These are phyloP conservation scores for Penicillium sp. DNA, from an alignment of 2,329 filamentous ascomycete species.

Conservation along the genomic window DNA sequence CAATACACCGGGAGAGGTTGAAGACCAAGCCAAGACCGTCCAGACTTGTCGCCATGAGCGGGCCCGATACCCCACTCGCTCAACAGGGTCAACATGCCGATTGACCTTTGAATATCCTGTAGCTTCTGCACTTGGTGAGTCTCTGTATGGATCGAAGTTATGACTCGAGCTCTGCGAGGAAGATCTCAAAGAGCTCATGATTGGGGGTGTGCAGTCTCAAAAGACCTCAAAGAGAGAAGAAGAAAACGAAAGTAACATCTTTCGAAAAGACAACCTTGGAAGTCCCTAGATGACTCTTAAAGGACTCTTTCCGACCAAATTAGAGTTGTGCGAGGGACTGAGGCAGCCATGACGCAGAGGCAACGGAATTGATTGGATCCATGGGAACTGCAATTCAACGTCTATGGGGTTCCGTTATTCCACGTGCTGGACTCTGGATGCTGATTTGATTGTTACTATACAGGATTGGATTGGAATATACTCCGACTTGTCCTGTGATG, in stretches of 20 bases:
- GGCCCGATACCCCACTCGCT: constrained; percentile 15
- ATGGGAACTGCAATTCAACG: neutral
- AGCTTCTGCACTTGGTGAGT: constrained; percentile 9
- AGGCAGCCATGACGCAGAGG: constrained; percentile 13
- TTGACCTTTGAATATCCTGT: neutral
- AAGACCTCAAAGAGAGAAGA: neutral
- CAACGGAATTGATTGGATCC: constrained; percentile 14
- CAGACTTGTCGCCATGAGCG: constrained; percentile 17
- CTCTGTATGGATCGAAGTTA: constrained; percentile 18
- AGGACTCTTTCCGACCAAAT: neutral
- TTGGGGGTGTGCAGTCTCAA: neutral
- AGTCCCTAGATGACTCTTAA: too few species aligned
- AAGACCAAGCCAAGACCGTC: constrained; percentile 12
- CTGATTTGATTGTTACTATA: neutral
- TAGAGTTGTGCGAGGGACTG: constrained; percentile 1
- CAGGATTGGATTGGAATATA: too few species aligned
- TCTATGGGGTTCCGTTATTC: neutral
- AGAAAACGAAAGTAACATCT: neutral
- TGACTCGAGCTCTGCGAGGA: constrained; percentile 7
- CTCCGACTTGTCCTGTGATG: too few species aligned
- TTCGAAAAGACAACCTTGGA: too few species aligned
- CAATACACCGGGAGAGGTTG: constrained; percentile 5
- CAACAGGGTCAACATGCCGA: constrained; percentile 2
- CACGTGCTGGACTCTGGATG: neutral
- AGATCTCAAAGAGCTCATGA: constrained; percentile 4